These are phyloP conservation scores for Adansonia rubrostipa DNA, from an alignment of 441 rosid species.

Conservation along the genomic window DNA sequence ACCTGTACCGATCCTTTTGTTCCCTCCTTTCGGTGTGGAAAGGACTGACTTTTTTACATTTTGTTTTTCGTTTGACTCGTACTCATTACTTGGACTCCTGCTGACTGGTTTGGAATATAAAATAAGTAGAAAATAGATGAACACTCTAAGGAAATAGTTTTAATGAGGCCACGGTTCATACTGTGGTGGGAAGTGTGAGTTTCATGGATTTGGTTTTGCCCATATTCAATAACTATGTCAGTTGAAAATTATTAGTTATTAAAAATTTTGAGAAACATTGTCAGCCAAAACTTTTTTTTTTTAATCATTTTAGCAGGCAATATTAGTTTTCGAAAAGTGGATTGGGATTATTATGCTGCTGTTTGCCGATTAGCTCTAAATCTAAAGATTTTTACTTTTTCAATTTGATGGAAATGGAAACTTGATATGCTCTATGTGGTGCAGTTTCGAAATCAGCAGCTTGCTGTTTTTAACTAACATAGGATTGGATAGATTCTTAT, in stretches of 20 bases:
- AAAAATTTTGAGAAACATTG: not conserved
- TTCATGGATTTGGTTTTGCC: not conserved
- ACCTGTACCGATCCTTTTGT: not conserved
- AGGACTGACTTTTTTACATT: not conserved
- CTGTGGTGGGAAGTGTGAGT: not conserved
- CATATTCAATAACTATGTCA: not conserved
- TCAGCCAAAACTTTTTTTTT: not conserved
- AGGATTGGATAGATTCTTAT: slow-evolving; percentile 7
- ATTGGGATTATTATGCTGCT: not conserved
- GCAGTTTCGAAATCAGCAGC: not conserved
- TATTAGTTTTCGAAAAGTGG: not conserved
- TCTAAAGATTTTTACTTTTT: not conserved
- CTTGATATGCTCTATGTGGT: not conserved
- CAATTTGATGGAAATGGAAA: slow-evolving; percentile 8
- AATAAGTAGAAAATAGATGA: not conserved
- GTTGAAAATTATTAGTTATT: not conserved
- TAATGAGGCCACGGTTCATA: not conserved
- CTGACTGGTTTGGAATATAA: slow-evolving; percentile 1
- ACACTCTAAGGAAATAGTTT: not conserved
- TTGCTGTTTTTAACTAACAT: not conserved
- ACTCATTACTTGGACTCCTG: not conserved
- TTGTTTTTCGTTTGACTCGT: not conserved
- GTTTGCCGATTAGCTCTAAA: not conserved
- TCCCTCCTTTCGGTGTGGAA: not conserved
- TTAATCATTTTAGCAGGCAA: not conserved